phyloP scores from a whole-genome alignment of 2,329 filamentous ascomycete genomes.

The Fusarium pilosicola region DNA sequence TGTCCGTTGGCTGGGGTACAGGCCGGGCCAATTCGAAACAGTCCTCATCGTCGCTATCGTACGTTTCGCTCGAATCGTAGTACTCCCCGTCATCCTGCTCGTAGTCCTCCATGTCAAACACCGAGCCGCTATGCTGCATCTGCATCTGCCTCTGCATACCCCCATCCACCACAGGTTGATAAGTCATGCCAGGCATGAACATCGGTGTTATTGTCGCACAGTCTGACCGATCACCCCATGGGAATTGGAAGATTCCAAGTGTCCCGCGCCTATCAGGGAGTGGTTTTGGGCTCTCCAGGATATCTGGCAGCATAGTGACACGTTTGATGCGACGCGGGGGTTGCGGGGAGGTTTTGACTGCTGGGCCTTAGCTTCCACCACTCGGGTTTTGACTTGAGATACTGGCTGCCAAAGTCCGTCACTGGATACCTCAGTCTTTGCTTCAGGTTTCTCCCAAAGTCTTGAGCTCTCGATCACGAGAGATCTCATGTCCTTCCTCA shows the following conservation, averaged over 20 bases:
- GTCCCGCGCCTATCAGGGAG: conserved; percentile 67
- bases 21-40: conserved; percentile 68
- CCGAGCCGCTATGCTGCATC: conserved; percentile 52
- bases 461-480: conserved; percentile 37
- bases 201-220: conserved; percentile 58
- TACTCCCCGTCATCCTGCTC: conserved; percentile 61
- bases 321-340: conserved; percentile 64
- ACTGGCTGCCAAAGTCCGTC: conserved; percentile 35
- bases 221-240: conserved; percentile 72
- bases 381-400: conserved; percentile 18
- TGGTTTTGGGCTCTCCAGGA: conserved; percentile 69
- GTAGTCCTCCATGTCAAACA: conserved; percentile 68
- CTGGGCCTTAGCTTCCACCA: conserved; percentile 28
- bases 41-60: conserved; percentile 56
- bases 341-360: conserved; percentile 62
- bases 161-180: conserved; percentile 27
- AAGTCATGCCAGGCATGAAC: conserved; percentile 64
- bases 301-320: conserved; percentile 70
- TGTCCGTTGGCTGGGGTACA: conserved; percentile 64
- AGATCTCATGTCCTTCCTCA: conserved; percentile 22
- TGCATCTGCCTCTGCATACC: conserved; percentile 37
- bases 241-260: conserved; percentile 72
- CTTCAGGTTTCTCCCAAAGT: conserved; percentile 34
- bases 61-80: conserved; percentile 42
- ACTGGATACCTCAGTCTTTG: conserved; percentile 3